phyloP scores from a whole-genome alignment of 1,284 basidiomycete species.

The Melanopsichium pennsylvanicum region DNA sequence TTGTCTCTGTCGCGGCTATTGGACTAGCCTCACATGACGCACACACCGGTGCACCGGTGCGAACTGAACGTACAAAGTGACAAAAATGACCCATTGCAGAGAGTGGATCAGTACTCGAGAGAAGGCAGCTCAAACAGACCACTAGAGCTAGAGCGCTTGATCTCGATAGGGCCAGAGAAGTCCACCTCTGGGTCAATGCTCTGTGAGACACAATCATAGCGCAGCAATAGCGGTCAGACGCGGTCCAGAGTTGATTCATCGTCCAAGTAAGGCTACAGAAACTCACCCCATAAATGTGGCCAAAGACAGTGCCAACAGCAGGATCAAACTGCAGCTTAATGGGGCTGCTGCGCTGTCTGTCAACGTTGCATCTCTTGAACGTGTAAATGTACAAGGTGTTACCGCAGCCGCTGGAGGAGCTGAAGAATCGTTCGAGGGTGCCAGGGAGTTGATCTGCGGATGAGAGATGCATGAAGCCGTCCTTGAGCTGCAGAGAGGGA shows the following conservation, averaged over 20 bases:
- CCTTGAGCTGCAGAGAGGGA: constrained; percentile 30
- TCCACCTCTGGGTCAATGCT: constrained; percentile 41
- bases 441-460: constrained; percentile 50
- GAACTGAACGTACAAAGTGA: no score
- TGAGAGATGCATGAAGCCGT: constrained; percentile 60
- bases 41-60: no score
- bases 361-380: constrained; percentile 32
- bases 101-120: constrained; percentile 9
- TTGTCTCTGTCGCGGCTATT: neutral
- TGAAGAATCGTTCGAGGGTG: constrained; percentile 54
- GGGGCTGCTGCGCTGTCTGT: constrained; percentile 19
- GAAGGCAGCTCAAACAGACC: constrained; percentile 32
- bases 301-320: constrained; percentile 42
- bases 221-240: neutral
- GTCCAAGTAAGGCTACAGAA: no score
- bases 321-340: constrained; percentile 53
- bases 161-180: constrained; percentile 33
- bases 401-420: constrained; percentile 35
- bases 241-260: no score
- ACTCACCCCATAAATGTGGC: constrained; percentile 54
- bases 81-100: neutral
- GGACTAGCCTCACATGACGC: no score
- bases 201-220: neutral
- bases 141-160: constrained; percentile 27
- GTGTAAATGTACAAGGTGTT: constrained; percentile 40